Conservation (phyloP, 176 grass and related monocot genomes). For the Cymbopogon citratus region DNA sequence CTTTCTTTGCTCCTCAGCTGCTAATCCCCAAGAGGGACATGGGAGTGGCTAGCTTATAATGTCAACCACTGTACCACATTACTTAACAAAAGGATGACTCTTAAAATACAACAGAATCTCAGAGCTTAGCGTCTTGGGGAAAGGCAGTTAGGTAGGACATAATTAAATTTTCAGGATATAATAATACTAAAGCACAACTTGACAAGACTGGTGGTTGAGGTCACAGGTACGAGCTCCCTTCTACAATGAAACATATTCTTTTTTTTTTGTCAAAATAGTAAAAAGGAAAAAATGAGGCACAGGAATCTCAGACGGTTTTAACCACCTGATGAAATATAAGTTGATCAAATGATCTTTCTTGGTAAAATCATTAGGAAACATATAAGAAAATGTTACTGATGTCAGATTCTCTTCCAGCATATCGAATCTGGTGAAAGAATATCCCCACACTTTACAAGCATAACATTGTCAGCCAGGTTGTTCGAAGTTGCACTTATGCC, state of each 20-base stretch:
- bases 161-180: neutral
- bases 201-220: neutral
- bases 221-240: neutral
- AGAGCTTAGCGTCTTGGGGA: neutral
- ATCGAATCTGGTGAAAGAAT: neutral
- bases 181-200: neutral
- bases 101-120: neutral
- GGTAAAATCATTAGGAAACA: neutral
- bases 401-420: neutral
- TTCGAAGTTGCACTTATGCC: neutral
- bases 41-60: neutral
- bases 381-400: neutral
- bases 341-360: neutral
- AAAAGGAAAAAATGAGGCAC: neutral
- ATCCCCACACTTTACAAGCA: neutral
- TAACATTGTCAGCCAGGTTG: neutral
- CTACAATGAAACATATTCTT: neutral
- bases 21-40: slow-evolving; percentile 3
- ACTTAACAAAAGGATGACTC: neutral
- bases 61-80: neutral
- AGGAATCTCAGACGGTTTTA: neutral
- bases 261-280: neutral
- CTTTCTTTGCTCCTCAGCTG: neutral
- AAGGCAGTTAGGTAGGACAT: neutral
- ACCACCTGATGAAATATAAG: neutral